Conservation (phyloP, 768 basidiomycete genomes). For the Coprinellus aureogranulatus region DNA sequence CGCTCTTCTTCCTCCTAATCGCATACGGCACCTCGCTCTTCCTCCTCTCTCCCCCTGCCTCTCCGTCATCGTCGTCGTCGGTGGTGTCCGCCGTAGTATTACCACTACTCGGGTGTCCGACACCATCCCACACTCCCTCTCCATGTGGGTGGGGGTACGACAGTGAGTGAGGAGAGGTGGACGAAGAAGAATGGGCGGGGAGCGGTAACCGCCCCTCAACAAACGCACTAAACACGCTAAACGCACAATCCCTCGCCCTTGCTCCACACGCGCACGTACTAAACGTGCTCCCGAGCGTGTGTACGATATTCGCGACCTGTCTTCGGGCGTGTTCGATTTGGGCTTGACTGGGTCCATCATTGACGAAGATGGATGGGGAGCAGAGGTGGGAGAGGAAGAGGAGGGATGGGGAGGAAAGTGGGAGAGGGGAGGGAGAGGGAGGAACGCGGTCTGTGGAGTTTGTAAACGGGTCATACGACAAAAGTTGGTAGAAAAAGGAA, state of each 20-base stretch:
- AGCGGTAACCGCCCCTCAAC: constrained; percentile 33
- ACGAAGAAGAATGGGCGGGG: not conserved
- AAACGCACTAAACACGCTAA: constrained; percentile 63
- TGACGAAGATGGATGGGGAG: not conserved
- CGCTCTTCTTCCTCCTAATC: not conserved
- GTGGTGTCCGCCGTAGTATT: not conserved
- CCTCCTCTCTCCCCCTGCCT: constrained; percentile 1
- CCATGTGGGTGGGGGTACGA: not conserved
- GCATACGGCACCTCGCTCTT: not conserved
- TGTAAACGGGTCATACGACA: too few species aligned
- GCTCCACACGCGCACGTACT: constrained; percentile 74
- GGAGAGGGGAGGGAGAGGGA: constrained; percentile 6
- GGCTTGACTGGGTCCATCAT: constrained; percentile 35
- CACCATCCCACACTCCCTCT: not conserved
- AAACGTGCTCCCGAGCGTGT: constrained; percentile 67
- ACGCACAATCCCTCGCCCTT: constrained; percentile 58
- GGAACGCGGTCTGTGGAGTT: too few species aligned
- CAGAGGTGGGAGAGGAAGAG: constrained; percentile 11
- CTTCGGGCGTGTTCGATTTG: constrained; percentile 53
- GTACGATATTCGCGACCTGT: constrained; percentile 69
- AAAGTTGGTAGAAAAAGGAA: too few species aligned
- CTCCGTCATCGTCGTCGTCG: constrained; percentile 8
- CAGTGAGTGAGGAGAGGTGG: not conserved
- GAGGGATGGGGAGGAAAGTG: constrained; percentile 12
- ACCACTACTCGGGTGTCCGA: not conserved